Evolutionary conservation across 345 rosid genomes (phyloP).

Genomic region (Ricinus communis): DNA sequence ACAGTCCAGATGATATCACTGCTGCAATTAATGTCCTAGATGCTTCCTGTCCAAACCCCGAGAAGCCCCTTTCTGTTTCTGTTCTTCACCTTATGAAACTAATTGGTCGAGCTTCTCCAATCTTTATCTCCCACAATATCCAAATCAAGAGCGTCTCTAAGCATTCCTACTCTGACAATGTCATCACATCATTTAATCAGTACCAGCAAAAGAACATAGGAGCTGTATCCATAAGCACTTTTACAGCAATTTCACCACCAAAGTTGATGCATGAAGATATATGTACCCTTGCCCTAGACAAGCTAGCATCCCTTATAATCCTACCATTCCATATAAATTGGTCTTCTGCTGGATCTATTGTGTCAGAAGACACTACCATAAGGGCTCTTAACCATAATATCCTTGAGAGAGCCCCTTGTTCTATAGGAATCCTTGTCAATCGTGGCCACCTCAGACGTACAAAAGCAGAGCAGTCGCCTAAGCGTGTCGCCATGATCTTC

Average conservation of each 20-base stretch:
- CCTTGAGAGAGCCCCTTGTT: slow-evolving; percentile 47
- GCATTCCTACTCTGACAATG: slow-evolving; percentile 25
- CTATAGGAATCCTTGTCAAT: slow-evolving; percentile 43
- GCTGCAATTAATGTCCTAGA: slow-evolving; percentile 38
- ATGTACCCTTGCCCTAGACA: slow-evolving; percentile 39
- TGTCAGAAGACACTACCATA: slow-evolving; percentile 9
- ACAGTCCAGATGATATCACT: slow-evolving; percentile 30
- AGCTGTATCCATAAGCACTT: slow-evolving; percentile 17
- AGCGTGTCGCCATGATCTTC: slow-evolving; percentile 31
- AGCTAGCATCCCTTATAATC: slow-evolving; percentile 26
- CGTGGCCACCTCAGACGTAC: slow-evolving; percentile 21
- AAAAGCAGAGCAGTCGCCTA: background rate
- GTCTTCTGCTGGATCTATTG: slow-evolving; percentile 33
- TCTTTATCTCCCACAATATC: slow-evolving; percentile 27
- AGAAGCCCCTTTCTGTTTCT: slow-evolving; percentile 22
- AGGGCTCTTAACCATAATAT: slow-evolving; percentile 35
- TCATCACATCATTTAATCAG: slow-evolving; percentile 26
- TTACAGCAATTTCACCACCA: slow-evolving; percentile 36
- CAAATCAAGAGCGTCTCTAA: background rate
- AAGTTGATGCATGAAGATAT: slow-evolving; percentile 41
- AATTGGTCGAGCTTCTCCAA: slow-evolving; percentile 35
- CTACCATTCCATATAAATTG: slow-evolving; percentile 49
- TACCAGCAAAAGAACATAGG: slow-evolving; percentile 22
- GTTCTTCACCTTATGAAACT: slow-evolving; percentile 40
- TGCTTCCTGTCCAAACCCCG: slow-evolving; percentile 22